Conservation (phyloP, 2,329 filamentous ascomycete genomes). For the Neofusicoccum ribis region DNA sequence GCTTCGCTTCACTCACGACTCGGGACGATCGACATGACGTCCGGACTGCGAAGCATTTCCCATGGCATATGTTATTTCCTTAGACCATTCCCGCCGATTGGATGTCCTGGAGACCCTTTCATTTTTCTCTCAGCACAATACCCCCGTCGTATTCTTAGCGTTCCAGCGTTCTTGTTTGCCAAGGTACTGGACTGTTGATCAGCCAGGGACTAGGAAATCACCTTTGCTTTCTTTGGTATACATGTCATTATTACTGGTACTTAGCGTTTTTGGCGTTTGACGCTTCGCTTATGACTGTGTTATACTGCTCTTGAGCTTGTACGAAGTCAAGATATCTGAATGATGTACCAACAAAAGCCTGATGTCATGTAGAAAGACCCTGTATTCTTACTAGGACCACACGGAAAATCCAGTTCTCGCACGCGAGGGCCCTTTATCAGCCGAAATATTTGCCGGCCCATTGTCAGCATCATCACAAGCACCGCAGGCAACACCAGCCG, state of each 20-base stretch:
- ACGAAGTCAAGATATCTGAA: background rate
- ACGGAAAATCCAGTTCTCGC: too few relatives aligned
- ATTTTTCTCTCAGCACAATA: constrained; percentile 13
- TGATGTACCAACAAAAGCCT: background rate
- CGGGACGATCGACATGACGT: constrained; percentile 8
- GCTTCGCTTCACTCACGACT: background rate
- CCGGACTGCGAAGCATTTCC: background rate
- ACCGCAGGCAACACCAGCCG: background rate
- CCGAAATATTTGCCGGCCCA: background rate
- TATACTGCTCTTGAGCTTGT: background rate
- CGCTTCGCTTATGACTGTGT: background rate
- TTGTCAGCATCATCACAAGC: background rate
- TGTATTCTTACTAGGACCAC: too few relatives aligned
- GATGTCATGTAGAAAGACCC: too few relatives aligned
- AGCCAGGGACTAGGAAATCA: background rate
- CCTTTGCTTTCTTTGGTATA: too few relatives aligned
- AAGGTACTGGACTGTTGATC: background rate
- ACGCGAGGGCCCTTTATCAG: background rate
- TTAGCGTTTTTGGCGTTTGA: too few relatives aligned
- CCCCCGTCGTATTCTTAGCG: constrained; percentile 12
- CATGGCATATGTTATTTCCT: background rate
- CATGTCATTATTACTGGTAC: too few relatives aligned
- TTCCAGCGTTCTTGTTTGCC: background rate
- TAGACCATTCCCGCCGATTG: constrained; percentile 7
- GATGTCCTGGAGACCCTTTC: constrained; percentile 6